phyloP scores from a whole-genome alignment of 176 grass and related monocot genomes.

The Miscanthus lutarioriparius region DNA sequence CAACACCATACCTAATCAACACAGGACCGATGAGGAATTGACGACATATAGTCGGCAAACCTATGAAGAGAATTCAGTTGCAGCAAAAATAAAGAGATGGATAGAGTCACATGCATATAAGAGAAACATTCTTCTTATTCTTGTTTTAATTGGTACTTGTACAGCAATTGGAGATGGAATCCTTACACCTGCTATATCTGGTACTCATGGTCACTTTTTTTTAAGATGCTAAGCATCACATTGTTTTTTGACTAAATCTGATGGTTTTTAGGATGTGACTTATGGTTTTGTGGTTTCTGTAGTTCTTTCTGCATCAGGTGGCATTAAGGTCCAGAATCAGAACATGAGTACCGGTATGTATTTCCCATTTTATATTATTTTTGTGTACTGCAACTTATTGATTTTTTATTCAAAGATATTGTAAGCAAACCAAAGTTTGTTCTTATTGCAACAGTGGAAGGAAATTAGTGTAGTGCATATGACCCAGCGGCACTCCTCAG shows the following conservation, averaged over 20 bases:
- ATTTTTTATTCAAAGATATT: neutral
- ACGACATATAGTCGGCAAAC: conserved; percentile 93
- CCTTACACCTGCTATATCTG: conserved; percentile 98
- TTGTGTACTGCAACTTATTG: neutral
- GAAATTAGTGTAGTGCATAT: conserved; percentile 14
- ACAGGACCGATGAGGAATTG: conserved; percentile 86
- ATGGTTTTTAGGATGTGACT: conserved; percentile 15
- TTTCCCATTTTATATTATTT: neutral
- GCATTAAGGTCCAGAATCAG: conserved; percentile 74
- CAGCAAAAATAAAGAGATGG: conserved; percentile 90
- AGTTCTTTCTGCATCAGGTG: conserved; percentile 99
- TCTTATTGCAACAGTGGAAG: conserved; percentile 22
- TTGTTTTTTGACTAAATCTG: conserved; percentile 23
- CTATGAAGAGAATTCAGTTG: conserved; percentile 83
- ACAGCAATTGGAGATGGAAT: conserved; percentile 99
- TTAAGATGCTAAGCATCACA: conserved; percentile 9
- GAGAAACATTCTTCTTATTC: conserved; percentile 84
- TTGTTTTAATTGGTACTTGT: conserved; percentile 96
- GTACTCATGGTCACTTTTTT: conserved; percentile 37
- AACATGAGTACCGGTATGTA: conserved; percentile 70
- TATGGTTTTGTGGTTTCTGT: conserved; percentile 28
- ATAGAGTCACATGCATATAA: conserved; percentile 80
- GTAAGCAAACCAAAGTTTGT: conserved; percentile 6
- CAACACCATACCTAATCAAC: conserved; percentile 96
- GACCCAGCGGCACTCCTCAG: too few species aligned